phyloP scores from a whole-genome alignment of 805 yeast species.

The Saturnispora sanitii region DNA sequence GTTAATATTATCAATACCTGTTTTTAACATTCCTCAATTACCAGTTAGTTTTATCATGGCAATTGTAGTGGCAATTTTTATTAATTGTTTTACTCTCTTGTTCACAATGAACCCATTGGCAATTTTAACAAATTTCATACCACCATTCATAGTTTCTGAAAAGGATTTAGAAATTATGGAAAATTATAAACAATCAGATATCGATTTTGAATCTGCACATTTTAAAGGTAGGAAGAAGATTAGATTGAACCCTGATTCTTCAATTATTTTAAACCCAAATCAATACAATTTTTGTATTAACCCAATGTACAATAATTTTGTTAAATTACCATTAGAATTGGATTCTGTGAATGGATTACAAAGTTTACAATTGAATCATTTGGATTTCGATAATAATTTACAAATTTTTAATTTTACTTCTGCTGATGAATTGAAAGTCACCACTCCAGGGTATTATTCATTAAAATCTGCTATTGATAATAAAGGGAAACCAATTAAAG shows the following conservation, averaged over 20 bases:
- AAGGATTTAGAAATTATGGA: constrained; percentile 27
- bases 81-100: constrained; percentile 44
- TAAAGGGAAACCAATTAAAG: constrained; percentile 44
- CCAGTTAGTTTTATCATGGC: background rate
- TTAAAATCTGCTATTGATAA: constrained; percentile 57
- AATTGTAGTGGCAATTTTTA: constrained; percentile 33
- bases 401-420: constrained; percentile 44
- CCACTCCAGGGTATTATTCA: constrained; percentile 67
- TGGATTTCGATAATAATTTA: constrained; percentile 43
- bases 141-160: constrained; percentile 14
- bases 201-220: constrained; percentile 45
- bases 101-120: constrained; percentile 40
- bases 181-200: constrained; percentile 27
- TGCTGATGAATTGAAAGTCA: constrained; percentile 25
- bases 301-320: constrained; percentile 20
- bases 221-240: constrained; percentile 81
- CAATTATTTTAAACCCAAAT: constrained; percentile 74
- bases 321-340: constrained; percentile 61
- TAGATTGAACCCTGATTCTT: constrained; percentile 83
- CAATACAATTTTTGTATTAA: constrained; percentile 56
- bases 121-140: constrained; percentile 32
- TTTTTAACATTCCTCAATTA: constrained; percentile 65
- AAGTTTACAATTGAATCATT: constrained; percentile 52
- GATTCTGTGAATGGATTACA: constrained; percentile 73
- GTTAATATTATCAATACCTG: constrained; percentile 61